These are phyloP conservation scores for Artomyces pyxidatus DNA, from an alignment of 768 basidiomycete species.

Conservation along the genomic window DNA sequence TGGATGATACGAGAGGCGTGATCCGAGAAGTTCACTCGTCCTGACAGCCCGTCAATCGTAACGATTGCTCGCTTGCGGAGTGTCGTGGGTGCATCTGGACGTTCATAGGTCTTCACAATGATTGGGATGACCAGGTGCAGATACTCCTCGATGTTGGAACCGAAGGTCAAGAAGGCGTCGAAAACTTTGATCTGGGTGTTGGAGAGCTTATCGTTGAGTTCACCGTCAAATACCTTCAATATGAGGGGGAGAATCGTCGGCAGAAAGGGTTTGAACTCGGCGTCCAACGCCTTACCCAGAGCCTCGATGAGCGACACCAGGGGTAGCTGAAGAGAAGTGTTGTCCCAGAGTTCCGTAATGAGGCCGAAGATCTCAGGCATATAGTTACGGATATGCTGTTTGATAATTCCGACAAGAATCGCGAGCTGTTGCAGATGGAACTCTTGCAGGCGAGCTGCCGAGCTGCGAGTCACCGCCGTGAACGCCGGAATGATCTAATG, in stretches of 20 bases:
- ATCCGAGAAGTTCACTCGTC: conserved; percentile 94
- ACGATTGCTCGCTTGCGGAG: conserved; percentile 86
- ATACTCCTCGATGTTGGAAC: conserved; percentile 95
- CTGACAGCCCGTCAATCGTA: conserved; percentile 84
- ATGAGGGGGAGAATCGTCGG: conserved; percentile 85
- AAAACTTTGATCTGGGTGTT: conserved; percentile 84
- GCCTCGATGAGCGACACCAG: conserved; percentile 91
- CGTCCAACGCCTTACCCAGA: conserved; percentile 86
- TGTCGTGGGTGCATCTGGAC: conserved; percentile 59
- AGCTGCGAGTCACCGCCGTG: conserved; percentile 75
- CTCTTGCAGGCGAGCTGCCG: conserved; percentile 78
- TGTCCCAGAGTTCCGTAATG: conserved; percentile 89
- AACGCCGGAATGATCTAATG: conserved; percentile 90
- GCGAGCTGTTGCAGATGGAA: conserved; percentile 94
- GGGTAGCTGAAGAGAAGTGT: conserved; percentile 73
- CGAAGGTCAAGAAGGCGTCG: conserved; percentile 91
- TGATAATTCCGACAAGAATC: conserved; percentile 92
- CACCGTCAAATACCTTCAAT: conserved; percentile 87
- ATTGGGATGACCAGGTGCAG: conserved; percentile 94
- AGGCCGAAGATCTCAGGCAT: conserved; percentile 78
- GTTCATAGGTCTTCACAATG: conserved; percentile 86
- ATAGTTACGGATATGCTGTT: conserved; percentile 93
- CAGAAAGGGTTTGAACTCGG: conserved; percentile 95
- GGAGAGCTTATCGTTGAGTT: conserved; percentile 70
- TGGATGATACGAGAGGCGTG: conserved; percentile 97